phyloP scores from a whole-genome alignment of 192 early-diverging fungal genomes.

The Coemansia sp. region DNA sequence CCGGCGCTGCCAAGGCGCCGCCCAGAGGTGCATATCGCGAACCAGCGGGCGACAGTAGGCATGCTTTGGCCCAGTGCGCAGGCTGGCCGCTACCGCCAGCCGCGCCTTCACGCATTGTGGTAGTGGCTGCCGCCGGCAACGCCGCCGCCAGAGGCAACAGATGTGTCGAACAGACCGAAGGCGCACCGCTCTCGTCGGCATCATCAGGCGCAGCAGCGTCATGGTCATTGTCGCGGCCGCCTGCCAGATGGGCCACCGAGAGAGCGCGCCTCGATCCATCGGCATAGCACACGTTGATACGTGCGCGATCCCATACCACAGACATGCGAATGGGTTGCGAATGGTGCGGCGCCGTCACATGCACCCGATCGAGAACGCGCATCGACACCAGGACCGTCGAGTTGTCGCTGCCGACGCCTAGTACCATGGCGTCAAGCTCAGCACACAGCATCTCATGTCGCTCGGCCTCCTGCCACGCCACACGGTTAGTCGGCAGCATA shows the following conservation, averaged over 20 bases:
- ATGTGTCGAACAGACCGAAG: constrained; percentile 8
- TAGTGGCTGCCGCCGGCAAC: neutral
- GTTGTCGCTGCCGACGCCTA: constrained; percentile 38
- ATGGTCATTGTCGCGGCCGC: neutral
- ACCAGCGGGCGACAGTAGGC: constrained; percentile 3
- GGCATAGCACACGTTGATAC: constrained; percentile 25
- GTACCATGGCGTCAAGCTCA: constrained; percentile 29
- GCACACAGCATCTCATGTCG: constrained; percentile 8
- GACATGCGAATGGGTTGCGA: constrained; percentile 16
- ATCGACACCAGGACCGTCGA: constrained; percentile 36
- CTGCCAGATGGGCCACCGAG: constrained; percentile 14
- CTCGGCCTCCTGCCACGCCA: constrained; percentile 27
- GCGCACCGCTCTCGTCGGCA: neutral
- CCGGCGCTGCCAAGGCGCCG: neutral
- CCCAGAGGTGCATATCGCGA: neutral
- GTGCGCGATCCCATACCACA: constrained; percentile 22
- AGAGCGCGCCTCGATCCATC: constrained; percentile 22
- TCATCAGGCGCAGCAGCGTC: neutral
- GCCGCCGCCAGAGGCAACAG: neutral
- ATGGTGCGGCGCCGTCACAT: constrained; percentile 35
- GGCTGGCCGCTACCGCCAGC: neutral
- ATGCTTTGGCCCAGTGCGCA: constrained; percentile 10
- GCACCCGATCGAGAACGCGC: constrained; percentile 30
- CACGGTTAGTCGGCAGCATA: constrained; percentile 12
- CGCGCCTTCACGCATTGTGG: neutral